These are phyloP conservation scores for Ulvella scutata DNA, from an alignment of 139 green algal genomes.

Conservation along the genomic window DNA sequence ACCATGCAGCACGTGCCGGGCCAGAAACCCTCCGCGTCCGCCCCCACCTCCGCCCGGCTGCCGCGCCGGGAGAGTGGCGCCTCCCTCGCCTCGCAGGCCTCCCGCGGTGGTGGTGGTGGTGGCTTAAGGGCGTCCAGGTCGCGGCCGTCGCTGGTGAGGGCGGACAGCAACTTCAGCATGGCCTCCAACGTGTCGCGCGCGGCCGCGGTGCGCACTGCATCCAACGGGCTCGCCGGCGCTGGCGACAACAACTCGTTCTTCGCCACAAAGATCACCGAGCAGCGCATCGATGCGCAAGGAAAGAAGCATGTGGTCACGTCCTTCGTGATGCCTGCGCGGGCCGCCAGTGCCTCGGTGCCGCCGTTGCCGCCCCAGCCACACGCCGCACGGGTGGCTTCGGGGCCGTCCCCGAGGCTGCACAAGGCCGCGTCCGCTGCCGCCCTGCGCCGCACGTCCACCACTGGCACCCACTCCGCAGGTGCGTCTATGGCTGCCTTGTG, in stretches of 20 bases:
- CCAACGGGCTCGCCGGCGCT: background rate
- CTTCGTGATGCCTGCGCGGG: background rate
- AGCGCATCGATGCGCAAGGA: background rate
- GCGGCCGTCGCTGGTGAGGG: background rate
- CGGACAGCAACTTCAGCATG: background rate
- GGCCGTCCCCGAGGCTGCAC: background rate
- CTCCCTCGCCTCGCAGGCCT: background rate
- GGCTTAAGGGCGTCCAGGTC: background rate
- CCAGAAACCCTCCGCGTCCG: background rate
- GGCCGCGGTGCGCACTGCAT: background rate
- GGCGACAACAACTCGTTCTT: background rate
- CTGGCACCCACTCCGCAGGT: no score
- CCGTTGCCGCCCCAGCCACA: background rate
- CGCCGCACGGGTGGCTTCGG: background rate
- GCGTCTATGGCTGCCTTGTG: no score
- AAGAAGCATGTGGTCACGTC: background rate
- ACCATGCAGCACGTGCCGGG: slow-evolving; percentile 4
- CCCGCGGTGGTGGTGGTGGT: background rate
- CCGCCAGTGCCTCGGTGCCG: background rate
- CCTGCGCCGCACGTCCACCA: background rate
- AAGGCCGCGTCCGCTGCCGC: background rate
- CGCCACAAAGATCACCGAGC: background rate
- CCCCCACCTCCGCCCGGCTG: background rate
- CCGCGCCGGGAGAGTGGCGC: background rate
- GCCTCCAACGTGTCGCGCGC: background rate